Evolutionary conservation across 129 eudicot genomes (phyloP), one percentile per base, ranked within the genome.

Genomic region (Flaveria bidentis): DNA sequence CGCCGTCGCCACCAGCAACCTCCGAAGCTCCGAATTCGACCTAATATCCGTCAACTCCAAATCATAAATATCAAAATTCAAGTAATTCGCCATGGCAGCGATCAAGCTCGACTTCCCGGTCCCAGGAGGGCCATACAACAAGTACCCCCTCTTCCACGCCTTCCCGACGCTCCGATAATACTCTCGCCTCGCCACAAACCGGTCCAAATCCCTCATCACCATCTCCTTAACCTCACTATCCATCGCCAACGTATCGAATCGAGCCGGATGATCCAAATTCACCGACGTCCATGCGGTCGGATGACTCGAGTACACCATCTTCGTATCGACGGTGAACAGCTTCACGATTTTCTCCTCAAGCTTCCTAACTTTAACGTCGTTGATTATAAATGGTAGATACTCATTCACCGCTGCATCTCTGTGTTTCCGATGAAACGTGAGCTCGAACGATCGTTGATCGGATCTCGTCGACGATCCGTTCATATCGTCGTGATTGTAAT

Each of bases 81-180:
- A 49, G 57, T 78, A 78, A 69, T 78, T 78, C 14, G 82, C 82
- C 71, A 67, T 78, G 16, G 82, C 76, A 1, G 82, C 82, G 5
- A 78, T 78, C 58, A 78, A 67, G 56, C 82, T 78, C 0, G 82
- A 69, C 57, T 78, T 78, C 2, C 76, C 82, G 0, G 82, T 69
- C 28, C 76, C 82, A 18, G 76, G 82, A 6, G 76, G 82, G 4
- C 77, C 78, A 18, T 79, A 71, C 77, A 79, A 10, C 72, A 79
- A 12, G 47, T 79, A 78, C 17, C 72, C 78, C 42, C 78, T 64
- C 61, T 80, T 80, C 83, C 83, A 80, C 3, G 83, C 94, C 58
- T 86, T 89, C 1, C 91, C 91, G 0, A 84, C 95, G 41, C 65
- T 86, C 76, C 71, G 79, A 28, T 89, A 89, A 66, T 77, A 86